phyloP scores from a whole-genome alignment of 2,329 filamentous ascomycete species.

The Rhynchosporium graminicola region DNA sequence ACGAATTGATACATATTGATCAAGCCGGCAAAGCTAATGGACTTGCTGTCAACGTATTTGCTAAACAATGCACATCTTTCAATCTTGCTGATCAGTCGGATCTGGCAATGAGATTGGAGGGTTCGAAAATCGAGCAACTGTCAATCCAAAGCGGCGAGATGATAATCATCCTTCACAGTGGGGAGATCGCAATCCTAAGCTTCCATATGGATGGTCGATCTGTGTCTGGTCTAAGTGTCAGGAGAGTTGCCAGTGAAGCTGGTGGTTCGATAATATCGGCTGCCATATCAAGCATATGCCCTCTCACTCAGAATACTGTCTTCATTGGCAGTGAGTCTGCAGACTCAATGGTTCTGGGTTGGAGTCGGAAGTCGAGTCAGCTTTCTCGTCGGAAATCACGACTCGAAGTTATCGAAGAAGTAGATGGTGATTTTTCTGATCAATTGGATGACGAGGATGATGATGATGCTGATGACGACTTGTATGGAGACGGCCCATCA shows the following conservation, averaged over 20 bases:
- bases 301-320: conserved; percentile 66
- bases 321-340: conserved; percentile 86
- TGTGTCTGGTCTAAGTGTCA: conserved; percentile 82
- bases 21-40: conserved; percentile 93
- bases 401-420: conserved; percentile 51
- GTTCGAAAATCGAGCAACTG: conserved; percentile 74
- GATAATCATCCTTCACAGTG: conserved; percentile 77
- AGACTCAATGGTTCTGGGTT: conserved; percentile 80
- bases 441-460: conserved; percentile 54
- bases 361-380: conserved; percentile 66
- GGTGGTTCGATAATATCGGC: conserved; percentile 64
- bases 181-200: conserved; percentile 71
- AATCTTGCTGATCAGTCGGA: conserved; percentile 83
- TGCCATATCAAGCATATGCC: conserved; percentile 68
- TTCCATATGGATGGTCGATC: conserved; percentile 90
- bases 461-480: conserved; percentile 53
- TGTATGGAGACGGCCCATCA: conserved; percentile 61
- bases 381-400: conserved; percentile 64
- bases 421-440: conserved; percentile 56
- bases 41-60: conserved; percentile 89
- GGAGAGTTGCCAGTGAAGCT: conserved; percentile 60
- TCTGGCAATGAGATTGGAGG: conserved; percentile 77
- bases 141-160: conserved; percentile 79
- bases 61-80: conserved; percentile 79
- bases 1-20: conserved; percentile 93